Base-by-base conservation (phyloP, 2,329 filamentous ascomycete genomes). In the Pseudogymnoascus sp. region DNA sequence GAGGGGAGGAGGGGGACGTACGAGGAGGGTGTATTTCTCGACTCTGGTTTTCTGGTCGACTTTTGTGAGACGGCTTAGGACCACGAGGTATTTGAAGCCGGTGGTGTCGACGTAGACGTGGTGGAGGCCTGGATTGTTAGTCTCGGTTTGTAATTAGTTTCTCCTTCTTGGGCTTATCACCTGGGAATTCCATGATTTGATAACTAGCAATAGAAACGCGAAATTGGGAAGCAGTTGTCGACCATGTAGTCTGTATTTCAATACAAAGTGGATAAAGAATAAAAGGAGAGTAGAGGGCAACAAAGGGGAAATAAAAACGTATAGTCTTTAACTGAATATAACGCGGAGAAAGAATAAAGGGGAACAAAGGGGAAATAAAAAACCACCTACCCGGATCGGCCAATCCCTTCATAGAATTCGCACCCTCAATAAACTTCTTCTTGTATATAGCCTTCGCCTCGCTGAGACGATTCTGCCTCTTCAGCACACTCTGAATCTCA, bases 11-110 rank as follows among this genome's bases (percentile, higher is more conserved):
- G 28, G 60, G 34, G 5, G 4, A 75, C 83, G 75, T 76, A 89
- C 87, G 64, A 79, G 82, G 1, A 90, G 73, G 0, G 78, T 76
- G 42, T 84, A 87, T 36, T 81, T 84, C 69, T 91, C 84, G 46
- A 83, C 82, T 0, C 75, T 70, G 40, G 82, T 81, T 10, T 77
- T 76, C 4, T 69, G 67, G 12, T 73, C 71, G 65, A 73, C 40
- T 10, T 36, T 40, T 71, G 79, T 73, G 75, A 82, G 71, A 70
- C 88, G 83, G 2, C 80, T 80, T 12, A 95, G 75, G 0, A 79
- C 78, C 64, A 90, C 75, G 62, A 86, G 79, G 74, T 91, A 91
- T 3, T 77, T 73, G 71, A 91, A 90, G 59, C 81, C 82, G 0
- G 81, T 81, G 2, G 69, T 63, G 71, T 95, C 90, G 16, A 74